Base-by-base conservation (phyloP, 2,329 filamentous ascomycete genomes). In the Fusarium camptoceras region DNA sequence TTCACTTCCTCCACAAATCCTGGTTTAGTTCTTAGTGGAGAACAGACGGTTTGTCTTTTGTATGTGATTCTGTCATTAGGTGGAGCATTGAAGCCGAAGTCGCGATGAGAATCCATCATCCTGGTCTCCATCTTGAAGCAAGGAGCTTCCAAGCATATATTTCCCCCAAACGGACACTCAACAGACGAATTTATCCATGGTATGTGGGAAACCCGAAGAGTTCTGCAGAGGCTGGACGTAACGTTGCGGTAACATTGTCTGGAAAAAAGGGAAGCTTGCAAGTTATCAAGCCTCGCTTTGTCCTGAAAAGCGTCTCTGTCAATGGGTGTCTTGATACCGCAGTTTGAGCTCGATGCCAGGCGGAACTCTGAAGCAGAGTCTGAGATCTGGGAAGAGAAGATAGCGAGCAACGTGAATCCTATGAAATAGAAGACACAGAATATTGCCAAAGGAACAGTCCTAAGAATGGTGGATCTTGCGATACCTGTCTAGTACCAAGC, bases 391-490 rank as follows among this genome's bases (percentile, higher is more conserved):
- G 31, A 37, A 10, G 31, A 37, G 16, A 37, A 37, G 5, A 37
- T 18, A 3, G 31, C 31, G 1, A 37, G 2, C 2, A 18, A 2
- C 0, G 31, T 18, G 16, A 37, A 37, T 0, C 31, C 31, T 18
- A 37, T 9, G 5, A 37, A 37, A 2, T 37, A 37, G 31, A 37
- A 9, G 11, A 37, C 9, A 5, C 34, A 37, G 18, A n/a, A 37
- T 3, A 6, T 11, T 3, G 34, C 34, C 9, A 37, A 37, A 3
- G 31, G 34, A 10, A 37, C 3, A 6, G 34, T 37, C 3, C 34
- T n/a, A 2, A 37, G 9, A n/a, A 37, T 5, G 5, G 34, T 18
- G 0, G 34, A 37, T 2, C 6, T 6, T 3, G 34, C 34, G 5
- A n/a, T 37, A 0, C 34, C 34, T 2, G 34, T 37, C 34, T 9